Base-by-base conservation (phyloP, 768 basidiomycete species). In the Lepiota brunneoincarnata region DNA sequence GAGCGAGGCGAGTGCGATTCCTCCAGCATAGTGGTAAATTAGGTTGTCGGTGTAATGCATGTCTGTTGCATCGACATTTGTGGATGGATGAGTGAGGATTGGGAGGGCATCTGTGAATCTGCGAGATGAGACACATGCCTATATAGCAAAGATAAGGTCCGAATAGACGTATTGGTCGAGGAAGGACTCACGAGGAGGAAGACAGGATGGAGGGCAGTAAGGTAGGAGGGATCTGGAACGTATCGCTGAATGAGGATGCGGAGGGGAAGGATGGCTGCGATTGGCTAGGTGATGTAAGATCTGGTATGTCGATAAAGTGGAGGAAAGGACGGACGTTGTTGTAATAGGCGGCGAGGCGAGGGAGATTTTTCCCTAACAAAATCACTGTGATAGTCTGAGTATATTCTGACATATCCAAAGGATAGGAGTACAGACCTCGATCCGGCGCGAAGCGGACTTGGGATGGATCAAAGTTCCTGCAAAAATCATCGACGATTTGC, bases 21-120 rank as follows among this genome's bases (percentile, higher is more conserved):
- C 93, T 2, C 87, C 91, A 2, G 82, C 72, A 66, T 93, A 93
- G 72, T 94, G 90, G 64, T 93, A 93, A n/a, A 80, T 69, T 20
- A 96, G 76, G 61, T 87, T 87, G 67, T 94, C 93, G 58, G 80
- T 84, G 70, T 91, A 93, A 28, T 67, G 69, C 50, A 95, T 71
- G 56, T 91, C 88, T 2, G 81, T 82, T 2, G 71, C 76, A 64
- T 87, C 84, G 53, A 93, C 77, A 39, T 80, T 74, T 11, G 82
- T 82, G 58, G 93, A 86, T 15, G 87, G 83, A n/a, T 72, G 64
- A 10, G 64, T 45, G 10, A 93, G 80, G 15, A 93, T 62, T 1
- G 82, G 83, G 11, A 88, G 74, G 0, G 89, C 86, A 1, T 75
- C 65, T 1, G 72, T 59, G 63, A 81, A 89, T 61, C 79, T 73